Conservation (phyloP, 2,329 filamentous ascomycete species). For the Trichoderma afroharzianum region DNA sequence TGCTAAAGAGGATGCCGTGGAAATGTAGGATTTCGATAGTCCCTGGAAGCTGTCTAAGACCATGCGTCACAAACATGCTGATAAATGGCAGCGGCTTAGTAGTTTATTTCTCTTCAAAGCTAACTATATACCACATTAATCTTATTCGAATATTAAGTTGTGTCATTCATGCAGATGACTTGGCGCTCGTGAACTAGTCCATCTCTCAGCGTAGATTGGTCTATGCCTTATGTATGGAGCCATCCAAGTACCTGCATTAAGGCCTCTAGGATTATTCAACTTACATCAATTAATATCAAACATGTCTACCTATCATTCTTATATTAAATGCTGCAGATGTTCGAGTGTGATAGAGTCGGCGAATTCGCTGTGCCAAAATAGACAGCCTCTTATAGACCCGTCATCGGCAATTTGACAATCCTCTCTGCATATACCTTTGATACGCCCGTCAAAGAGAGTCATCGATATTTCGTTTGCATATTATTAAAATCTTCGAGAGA, state of each 20-base stretch:
- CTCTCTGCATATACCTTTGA: neutral
- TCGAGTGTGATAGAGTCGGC: neutral
- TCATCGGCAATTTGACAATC: neutral
- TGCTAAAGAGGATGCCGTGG: neutral
- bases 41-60: neutral
- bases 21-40: neutral
- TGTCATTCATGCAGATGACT: neutral
- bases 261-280: too few relatives aligned
- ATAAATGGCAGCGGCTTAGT: neutral
- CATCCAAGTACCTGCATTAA: neutral
- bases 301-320: too few relatives aligned
- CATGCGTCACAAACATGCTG: neutral
- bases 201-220: too few relatives aligned
- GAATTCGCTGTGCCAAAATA: accelerated
- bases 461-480: neutral
- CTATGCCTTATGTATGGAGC: too few relatives aligned
- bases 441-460: neutral
- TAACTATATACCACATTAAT: neutral
- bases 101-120: neutral
- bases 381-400: too few relatives aligned
- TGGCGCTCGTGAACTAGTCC: neutral
- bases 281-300: too few relatives aligned
- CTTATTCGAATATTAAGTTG: neutral
- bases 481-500: neutral
- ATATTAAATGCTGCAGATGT: too few relatives aligned